Evolutionary conservation across 2,329 filamentous ascomycete genomes (phyloP), one percentile per base, ranked within the genome.

Genomic region (Botryotinia globosa): DNA sequence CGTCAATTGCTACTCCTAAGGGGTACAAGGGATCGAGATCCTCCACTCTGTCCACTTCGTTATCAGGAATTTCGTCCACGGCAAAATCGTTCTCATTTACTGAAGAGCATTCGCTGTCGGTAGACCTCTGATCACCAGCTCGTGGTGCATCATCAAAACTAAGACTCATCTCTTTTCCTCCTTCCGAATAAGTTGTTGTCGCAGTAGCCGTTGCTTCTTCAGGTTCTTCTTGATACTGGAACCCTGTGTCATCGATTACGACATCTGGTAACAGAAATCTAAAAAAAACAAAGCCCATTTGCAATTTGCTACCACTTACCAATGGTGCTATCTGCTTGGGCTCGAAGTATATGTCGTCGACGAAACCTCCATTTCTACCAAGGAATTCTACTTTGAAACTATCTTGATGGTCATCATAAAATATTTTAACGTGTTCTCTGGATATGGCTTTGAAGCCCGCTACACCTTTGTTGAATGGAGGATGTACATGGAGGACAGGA

Each of bases 401-500:
- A 32, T 88, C 85, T 58, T 85, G 85, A 20, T 88, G 83, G 74
- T 87, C 85, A 77, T 92, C 91, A 82, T 90, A 94, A 64, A 87
- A 84, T 76, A 95, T 93, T 77, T 89, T 90, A 66, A 93, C 84
- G 80, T 95, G 92, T 77, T 91, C 85, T 74, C 92, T 85, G 5
- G 92, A 94, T 71, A 94, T 94, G 68, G 87, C 88, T 79, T 91
- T 92, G 68, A 92, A 92, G 75, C 87, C 88, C 74, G 81, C 84
- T 4, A 88, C 87, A 74, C 89, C 88, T 66, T 88, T 84, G 8
- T 87, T 87, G 2, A 87, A 87, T 0, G 89, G 89, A 5, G 92
- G 92, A 80, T 94, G 92, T 62, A 94, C 92, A 48, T 89, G 88
- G 66, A 94, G 86, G 73, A 92, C 86, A 4, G 90, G 89, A 72